phyloP scores from a whole-genome alignment of 805 yeast genomes.

The Dipodascopsis tothii region DNA sequence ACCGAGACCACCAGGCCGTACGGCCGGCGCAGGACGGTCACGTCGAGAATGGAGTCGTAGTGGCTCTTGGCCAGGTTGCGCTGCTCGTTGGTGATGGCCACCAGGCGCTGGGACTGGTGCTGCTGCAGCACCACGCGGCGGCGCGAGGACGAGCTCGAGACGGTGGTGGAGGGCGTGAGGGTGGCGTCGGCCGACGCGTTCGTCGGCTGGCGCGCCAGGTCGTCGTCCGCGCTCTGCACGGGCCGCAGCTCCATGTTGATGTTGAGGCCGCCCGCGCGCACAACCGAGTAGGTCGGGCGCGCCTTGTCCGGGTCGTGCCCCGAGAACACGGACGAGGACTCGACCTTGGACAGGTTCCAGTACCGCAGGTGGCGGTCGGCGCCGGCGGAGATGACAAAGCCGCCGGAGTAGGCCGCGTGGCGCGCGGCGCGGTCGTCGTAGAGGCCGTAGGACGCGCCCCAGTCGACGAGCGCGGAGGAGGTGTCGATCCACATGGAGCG shows the following conservation, averaged over 20 bases:
- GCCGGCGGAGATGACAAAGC: conserved; percentile 30
- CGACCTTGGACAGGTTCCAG: conserved; percentile 34
- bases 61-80: conserved; percentile 40
- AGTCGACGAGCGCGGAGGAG: background rate
- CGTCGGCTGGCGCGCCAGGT: too few species aligned
- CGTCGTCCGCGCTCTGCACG: background rate
- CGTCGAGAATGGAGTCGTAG: conserved; percentile 45
- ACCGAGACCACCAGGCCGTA: conserved; percentile 55
- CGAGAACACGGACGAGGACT: conserved; percentile 29
- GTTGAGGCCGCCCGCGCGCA: background rate
- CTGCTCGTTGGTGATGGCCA: conserved; percentile 40
- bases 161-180: background rate
- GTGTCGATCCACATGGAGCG: conserved; percentile 20
- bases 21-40: conserved; percentile 43
- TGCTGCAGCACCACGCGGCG: background rate
- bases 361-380: conserved; percentile 30
- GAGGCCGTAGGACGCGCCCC: conserved; percentile 9
- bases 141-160: background rate
- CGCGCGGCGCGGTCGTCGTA: background rate
- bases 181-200: background rate
- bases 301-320: conserved; percentile 28
- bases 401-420: conserved; percentile 6
- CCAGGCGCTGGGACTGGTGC: conserved; percentile 27
- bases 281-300: conserved; percentile 8
- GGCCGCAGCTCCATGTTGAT: background rate